A percentile compares a stretch with the other conserved stretches of the same genome.
Conservation (phyloP, 2,329 filamentous ascomycete genomes). For the Colletotrichum sp. region DNA sequence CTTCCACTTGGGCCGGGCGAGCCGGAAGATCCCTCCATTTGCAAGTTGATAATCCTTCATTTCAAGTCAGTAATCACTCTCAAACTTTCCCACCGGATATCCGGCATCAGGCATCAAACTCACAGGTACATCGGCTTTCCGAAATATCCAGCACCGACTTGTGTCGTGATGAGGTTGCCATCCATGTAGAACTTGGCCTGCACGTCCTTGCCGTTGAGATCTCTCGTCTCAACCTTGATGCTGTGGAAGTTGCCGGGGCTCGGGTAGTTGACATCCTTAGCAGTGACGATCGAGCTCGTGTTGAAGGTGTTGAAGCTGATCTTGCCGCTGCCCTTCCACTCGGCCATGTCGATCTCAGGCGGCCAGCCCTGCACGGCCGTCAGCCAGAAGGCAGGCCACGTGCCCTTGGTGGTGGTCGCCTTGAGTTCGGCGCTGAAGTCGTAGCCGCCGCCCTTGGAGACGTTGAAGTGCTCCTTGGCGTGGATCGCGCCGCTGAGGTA, state of each 20-base stretch:
- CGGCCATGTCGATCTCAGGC: slow-evolving; percentile 64
- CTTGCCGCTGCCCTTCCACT: slow-evolving; percentile 65
- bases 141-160: slow-evolving; percentile 54
- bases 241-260: slow-evolving; percentile 52
- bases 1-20: slow-evolving; percentile 39
- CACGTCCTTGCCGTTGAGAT: slow-evolving; percentile 56
- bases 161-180: slow-evolving; percentile 50
- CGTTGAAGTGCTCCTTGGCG: slow-evolving; percentile 44
- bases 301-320: slow-evolving; percentile 63
- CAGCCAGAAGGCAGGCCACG: slow-evolving; percentile 66
- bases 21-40: slow-evolving; percentile 52
- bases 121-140: slow-evolving; percentile 51
- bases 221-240: slow-evolving; percentile 55
- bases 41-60: slow-evolving; percentile 46
- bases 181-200: slow-evolving; percentile 61
- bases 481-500: slow-evolving; percentile 55
- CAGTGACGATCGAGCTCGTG: slow-evolving; percentile 49
- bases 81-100: neutral
- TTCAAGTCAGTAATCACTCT: neutral
- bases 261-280: slow-evolving; percentile 53
- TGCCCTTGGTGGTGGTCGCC: slow-evolving; percentile 46
- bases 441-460: slow-evolving; percentile 41
- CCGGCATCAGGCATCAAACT: slow-evolving; percentile 20
- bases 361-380: slow-evolving; percentile 61
- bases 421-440: slow-evolving; percentile 46